Evolutionary conservation across 225 moss, liverwort and hornwort species (phyloP), one percentile per base, ranked within the genome.

Genomic region (Ulota crispa): DNA sequence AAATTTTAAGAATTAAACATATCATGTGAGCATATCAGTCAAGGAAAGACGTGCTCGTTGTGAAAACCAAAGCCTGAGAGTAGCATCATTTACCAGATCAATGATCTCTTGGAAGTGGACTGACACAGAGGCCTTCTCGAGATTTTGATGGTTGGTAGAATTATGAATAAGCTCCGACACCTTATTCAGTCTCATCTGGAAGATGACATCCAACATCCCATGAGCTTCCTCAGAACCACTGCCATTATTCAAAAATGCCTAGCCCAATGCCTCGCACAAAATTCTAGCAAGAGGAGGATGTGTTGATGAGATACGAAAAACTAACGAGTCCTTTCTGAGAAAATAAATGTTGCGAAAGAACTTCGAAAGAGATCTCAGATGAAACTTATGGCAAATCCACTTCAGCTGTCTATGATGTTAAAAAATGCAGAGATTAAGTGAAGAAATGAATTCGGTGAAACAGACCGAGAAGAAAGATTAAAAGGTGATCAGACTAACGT

Each of bases 121-220:
- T n/a, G 95, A 93, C 41, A 98, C 94, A 21, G 92, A 92, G 31
- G 95, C 95, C 83, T 94, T 99, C 64, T 99, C 98, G 75, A 96
- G 90, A 82, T 99, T 94, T 57, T 94, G 98, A 84, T 99, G 96
- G 83, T 96, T 91, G 65, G 85, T 95, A 62, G 98, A 99, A 85
- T 99, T 96, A 83, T 99, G 98, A 68, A 99, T 99, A 45, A 99
- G 94, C 83, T 99, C 98, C 41, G 98, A 99, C 65, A 99, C 98
- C 87, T 99, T 99, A 79, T 93, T 99, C 64, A 96, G 85, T 62
- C 98, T 92, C 98, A 99, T 99, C 98, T 99, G 87, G 64, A 80
- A 52, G 63, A 69, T 32, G n/a, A 54, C n/a, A 68, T 24, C 54
- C 72, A 63, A 66, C 54, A 30, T 34, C 63, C 42, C 16, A 79